Conservation (phyloP, 2,329 filamentous ascomycete genomes). For the Hymenoscyphus fructigenus region DNA sequence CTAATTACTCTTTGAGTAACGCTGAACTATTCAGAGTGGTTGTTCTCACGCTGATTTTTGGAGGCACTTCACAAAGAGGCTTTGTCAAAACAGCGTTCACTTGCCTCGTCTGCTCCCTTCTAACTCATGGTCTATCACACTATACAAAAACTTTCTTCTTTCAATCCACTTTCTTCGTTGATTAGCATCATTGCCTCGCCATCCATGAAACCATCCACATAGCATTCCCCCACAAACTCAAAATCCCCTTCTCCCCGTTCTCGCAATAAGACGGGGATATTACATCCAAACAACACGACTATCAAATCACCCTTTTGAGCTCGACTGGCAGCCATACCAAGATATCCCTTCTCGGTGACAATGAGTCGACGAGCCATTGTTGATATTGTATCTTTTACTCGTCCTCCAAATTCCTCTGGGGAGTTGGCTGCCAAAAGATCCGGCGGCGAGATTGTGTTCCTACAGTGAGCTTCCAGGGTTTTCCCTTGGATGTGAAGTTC, state of each 20-base stretch:
- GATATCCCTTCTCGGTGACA: not conserved
- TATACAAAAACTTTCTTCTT: too few species aligned
- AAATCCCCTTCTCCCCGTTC: slow-evolving; percentile 15
- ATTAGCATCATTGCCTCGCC: too few species aligned
- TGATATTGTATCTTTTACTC: slow-evolving; percentile 5
- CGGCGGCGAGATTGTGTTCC: too few species aligned
- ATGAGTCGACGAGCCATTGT: slow-evolving; percentile 2
- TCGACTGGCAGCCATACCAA: slow-evolving; percentile 8
- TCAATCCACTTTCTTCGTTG: too few species aligned
- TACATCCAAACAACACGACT: slow-evolving; percentile 14
- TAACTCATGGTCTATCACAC: too few species aligned
- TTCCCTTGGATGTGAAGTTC: not conserved
- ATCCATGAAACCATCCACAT: slow-evolving; percentile 32
- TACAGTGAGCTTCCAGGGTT: not conserved
- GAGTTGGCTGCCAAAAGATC: not conserved
- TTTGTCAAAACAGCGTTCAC: too few species aligned
- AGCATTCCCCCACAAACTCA: slow-evolving; percentile 31
- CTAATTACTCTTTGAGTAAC: too few species aligned
- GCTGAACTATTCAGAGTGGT: too few species aligned
- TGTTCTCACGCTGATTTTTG: too few species aligned
- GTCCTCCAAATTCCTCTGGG: not conserved
- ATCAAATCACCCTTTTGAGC: slow-evolving; percentile 12
- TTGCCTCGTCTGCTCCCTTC: too few species aligned
- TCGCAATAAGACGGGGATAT: slow-evolving; percentile 15
- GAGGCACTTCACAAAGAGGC: too few species aligned